Evolutionary conservation across 352 stramenopile species (phyloP).

Genomic region (Lagenidium giganteum): DNA sequence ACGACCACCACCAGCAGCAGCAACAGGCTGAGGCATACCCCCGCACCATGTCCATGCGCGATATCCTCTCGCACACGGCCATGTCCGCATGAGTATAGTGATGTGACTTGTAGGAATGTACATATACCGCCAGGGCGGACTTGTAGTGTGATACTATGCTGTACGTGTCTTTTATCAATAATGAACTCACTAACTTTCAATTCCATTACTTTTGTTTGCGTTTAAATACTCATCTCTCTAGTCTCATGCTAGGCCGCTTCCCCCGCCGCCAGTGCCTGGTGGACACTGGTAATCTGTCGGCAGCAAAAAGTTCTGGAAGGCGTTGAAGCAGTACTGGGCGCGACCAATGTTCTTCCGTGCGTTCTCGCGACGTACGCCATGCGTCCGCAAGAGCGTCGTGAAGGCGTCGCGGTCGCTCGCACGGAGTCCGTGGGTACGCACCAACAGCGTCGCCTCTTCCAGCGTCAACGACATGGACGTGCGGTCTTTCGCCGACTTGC

Average conservation of each 20-base stretch:
- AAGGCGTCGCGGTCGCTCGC: constrained; percentile 46
- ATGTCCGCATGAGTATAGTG: constrained; percentile 15
- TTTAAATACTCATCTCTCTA: constrained; percentile 1
- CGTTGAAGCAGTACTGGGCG: constrained; percentile 80
- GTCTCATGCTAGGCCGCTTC: constrained; percentile 48
- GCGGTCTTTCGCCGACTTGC: constrained; percentile 96
- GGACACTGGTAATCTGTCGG: constrained; percentile 74
- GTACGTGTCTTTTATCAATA: constrained; percentile 1
- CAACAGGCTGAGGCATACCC: background rate
- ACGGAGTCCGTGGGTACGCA: constrained; percentile 43
- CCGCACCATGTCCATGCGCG: constrained; percentile 70
- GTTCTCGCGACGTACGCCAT: constrained; percentile 79
- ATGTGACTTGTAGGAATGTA: constrained; percentile 8
- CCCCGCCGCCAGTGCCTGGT: constrained; percentile 71
- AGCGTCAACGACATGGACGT: constrained; percentile 97
- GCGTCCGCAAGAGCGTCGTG: constrained; percentile 61
- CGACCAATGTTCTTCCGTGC: constrained; percentile 85
- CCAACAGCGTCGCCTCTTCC: constrained; percentile 81
- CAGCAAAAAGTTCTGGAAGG: constrained; percentile 80
- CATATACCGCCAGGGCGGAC: constrained; percentile 2
- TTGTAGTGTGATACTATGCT: background rate
- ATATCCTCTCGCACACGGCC: constrained; percentile 49
- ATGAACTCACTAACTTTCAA: background rate
- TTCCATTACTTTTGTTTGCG: constrained; percentile 5
- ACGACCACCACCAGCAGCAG: constrained; percentile 9